Base-by-base conservation (phyloP, 225 moss, liverwort and hornwort genomes). In the Marchantia paleacea region DNA sequence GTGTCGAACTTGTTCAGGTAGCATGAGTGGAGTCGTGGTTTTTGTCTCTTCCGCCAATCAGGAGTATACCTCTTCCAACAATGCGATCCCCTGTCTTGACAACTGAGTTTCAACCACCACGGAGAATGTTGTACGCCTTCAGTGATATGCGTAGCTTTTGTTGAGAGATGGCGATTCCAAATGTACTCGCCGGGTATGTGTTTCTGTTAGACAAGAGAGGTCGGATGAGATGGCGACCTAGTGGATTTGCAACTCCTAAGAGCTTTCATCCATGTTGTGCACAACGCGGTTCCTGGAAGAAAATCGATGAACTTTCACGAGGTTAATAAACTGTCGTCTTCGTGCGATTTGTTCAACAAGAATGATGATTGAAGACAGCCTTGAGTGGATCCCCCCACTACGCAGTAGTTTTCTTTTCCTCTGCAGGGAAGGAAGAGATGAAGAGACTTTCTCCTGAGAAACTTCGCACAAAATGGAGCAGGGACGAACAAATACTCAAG, bases 141-240 rank as follows among this genome's bases (percentile, higher is more conserved):
- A 93, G 97, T 11, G 94, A 94, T 81, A 91, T 89, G 12, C 94
- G 92, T 57, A 90, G 91, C 53, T 87, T 94, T 22, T 86, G 94
- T 62, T 94, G 91, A 80, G 86, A 86, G 54, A 69, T 97, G 52
- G 92, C 91, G 7, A 88, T 97, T 63, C 79, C 79, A 9, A 79
- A 69, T n/a, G 52, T 69, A 14, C 79, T 79, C 18, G 51, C 58
- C 22, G 79, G 79, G 79, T 89, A 94, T 81, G 85, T 82, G 63
- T 93, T 94, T 79, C 78, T 97, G 80, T 55, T 94, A 25, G 94
- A 97, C 69, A 89, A 83, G 55, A 88, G 85, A 83, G 97, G 94
- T 19, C 87, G 94, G 77, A 85, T 97, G 25, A 85, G 97, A 80
- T 97, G 97, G 94, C 90, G 94, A 39, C 94, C 93, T 63, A 92